Percentiles rank a stretch among this genome's conserved stretches.
Evolutionary conservation across 192 early-diverging fungal species (phyloP).

Genomic region (Coemansia sp.): DNA sequence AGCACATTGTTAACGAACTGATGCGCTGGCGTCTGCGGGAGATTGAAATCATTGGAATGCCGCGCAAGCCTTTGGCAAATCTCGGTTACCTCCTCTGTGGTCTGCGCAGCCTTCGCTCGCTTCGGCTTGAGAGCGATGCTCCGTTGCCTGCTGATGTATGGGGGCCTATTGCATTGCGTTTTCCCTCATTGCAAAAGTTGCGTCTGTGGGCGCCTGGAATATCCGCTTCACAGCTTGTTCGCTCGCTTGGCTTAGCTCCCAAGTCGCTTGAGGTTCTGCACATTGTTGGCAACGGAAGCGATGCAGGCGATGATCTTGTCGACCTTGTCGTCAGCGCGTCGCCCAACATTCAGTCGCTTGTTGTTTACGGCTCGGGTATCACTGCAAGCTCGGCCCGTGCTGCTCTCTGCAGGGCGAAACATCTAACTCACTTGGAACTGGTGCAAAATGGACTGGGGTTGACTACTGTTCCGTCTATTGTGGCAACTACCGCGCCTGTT

Average conservation of each 20-base stretch:
- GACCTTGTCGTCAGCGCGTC: conserved; percentile 15
- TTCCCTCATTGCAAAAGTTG: conserved; percentile 27
- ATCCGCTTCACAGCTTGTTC: conserved; percentile 19
- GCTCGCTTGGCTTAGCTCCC: conserved; percentile 10
- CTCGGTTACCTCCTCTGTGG: conserved; percentile 34
- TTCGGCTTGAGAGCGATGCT: conserved; percentile 44
- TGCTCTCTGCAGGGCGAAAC: conserved; percentile 7
- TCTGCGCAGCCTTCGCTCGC: conserved; percentile 29
- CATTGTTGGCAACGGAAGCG: conserved; percentile 27
- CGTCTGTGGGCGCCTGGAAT: conserved; percentile 45
- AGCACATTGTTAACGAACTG: conserved; percentile 40
- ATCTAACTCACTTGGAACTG: conserved; percentile 36
- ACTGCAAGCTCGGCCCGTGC: conserved; percentile 18
- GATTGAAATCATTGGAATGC: conserved; percentile 45
- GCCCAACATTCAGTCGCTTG: conserved; percentile 34
- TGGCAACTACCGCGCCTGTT: not conserved
- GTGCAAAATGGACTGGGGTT: conserved; percentile 25
- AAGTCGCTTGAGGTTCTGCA: conserved; percentile 27
- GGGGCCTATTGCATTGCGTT: conserved; percentile 32
- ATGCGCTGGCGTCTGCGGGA: conserved; percentile 52
- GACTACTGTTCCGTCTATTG: not conserved
- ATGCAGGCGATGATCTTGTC: conserved; percentile 30
- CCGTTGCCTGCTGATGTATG: conserved; percentile 36
- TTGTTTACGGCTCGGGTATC: conserved; percentile 31
- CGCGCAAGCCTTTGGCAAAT: conserved; percentile 41